phyloP scores from a whole-genome alignment of 352 stramenopile species.

The Phytophthora citricola region DNA sequence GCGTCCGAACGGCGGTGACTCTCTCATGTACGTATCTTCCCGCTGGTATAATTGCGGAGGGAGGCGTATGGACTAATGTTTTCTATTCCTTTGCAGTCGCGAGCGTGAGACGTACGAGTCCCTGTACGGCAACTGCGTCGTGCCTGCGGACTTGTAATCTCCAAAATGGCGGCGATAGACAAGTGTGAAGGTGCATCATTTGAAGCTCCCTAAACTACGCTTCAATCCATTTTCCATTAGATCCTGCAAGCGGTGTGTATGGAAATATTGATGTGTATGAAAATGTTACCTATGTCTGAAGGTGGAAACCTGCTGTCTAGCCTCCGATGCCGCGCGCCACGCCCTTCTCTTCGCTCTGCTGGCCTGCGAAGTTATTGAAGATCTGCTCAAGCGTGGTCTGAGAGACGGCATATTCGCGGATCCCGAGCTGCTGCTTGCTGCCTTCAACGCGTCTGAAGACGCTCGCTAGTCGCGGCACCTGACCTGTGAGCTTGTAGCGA shows the following conservation, averaged over 20 bases:
- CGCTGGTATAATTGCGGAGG: background rate
- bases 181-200: constrained; percentile 8
- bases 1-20: constrained; percentile 52
- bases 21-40: constrained; percentile 68
- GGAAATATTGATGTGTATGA: constrained; percentile 13
- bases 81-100: constrained; percentile 45
- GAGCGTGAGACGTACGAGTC: constrained; percentile 79
- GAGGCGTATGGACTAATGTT: background rate
- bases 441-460: constrained; percentile 83
- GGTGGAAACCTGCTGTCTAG: constrained; percentile 14
- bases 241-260: background rate
- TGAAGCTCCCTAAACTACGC: constrained; percentile 12
- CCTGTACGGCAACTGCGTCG: constrained; percentile 81
- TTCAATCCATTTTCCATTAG: constrained; percentile 28
- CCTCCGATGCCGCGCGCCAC: constrained; percentile 53
- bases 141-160: constrained; percentile 57
- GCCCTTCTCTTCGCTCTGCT: constrained; percentile 77
- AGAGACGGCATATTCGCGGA: constrained; percentile 88
- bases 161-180: constrained; percentile 20
- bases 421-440: constrained; percentile 45
- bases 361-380: constrained; percentile 90
- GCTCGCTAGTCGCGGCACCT: constrained; percentile 59
- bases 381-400: constrained; percentile 94
- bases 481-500: constrained; percentile 68
- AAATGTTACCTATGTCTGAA: constrained; percentile 5